Percentiles rank a stretch among this genome's conserved stretches.
phyloP scores from a whole-genome alignment of 768 basidiomycete genomes.

The Collybiopsis confluens region DNA sequence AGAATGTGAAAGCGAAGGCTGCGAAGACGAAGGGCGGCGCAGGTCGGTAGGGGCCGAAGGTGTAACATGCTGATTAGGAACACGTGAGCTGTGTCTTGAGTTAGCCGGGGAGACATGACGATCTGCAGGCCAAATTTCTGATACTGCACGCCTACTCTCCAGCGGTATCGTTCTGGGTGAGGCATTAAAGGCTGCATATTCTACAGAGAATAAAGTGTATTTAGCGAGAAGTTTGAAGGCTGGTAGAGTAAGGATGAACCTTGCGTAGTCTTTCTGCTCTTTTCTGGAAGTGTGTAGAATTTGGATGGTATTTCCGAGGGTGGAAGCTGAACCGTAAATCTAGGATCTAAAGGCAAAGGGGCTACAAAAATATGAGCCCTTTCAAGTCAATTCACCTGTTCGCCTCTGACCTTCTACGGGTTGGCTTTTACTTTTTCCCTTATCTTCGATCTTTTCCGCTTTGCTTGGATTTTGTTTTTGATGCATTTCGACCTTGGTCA shows the following conservation, averaged over 20 bases:
- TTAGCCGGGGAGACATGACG: no score
- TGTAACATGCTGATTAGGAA: no score
- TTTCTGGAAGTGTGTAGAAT: neutral
- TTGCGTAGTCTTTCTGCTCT: neutral
- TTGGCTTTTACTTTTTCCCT: neutral
- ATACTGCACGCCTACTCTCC: no score
- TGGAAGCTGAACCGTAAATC: conserved; percentile 1
- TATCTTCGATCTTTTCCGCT: neutral
- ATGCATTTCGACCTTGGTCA: conserved; percentile 64
- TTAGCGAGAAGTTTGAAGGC: no score
- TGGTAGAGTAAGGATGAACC: neutral
- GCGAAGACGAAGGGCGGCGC: no score
- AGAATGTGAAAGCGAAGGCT: neutral
- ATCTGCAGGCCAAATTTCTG: no score
- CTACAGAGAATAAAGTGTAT: no score
- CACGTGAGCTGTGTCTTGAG: no score
- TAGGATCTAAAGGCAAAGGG: neutral
- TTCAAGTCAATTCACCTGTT: neutral
- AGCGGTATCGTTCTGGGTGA: no score
- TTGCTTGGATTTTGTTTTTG: neutral
- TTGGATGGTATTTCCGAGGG: neutral
- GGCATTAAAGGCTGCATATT: no score
- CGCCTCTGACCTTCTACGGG: neutral
- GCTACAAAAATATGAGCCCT: no score
- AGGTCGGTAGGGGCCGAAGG: no score